A percentile compares a stretch with the other conserved stretches of the same genome.
phyloP scores from a whole-genome alignment of 768 basidiomycete genomes.

The Amylocystis lapponica region DNA sequence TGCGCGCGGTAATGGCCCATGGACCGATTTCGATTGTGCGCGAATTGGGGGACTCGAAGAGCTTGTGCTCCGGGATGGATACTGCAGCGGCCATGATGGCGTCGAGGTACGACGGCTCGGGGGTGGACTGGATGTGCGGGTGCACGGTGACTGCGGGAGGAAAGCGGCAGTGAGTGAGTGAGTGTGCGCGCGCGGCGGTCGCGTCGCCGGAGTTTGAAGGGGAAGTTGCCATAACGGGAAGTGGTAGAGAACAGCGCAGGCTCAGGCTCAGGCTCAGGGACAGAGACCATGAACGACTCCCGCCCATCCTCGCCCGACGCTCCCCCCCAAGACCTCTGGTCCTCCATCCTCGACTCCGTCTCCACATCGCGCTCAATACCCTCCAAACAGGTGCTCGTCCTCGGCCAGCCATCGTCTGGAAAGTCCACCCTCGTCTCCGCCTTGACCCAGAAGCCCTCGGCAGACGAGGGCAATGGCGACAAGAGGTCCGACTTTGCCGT shows the following conservation, averaged over 20 bases:
- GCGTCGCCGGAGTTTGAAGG: conserved; percentile 15
- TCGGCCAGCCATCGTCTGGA: conserved; percentile 75
- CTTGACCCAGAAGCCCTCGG: conserved; percentile 59
- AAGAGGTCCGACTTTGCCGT: conserved; percentile 72
- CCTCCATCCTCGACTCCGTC: conserved; percentile 84
- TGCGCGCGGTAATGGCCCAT: conserved; percentile 68
- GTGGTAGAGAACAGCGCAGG: too few species aligned
- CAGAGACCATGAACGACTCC: conserved; percentile 32
- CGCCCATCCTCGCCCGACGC: conserved; percentile 68
- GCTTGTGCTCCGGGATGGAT: conserved; percentile 54
- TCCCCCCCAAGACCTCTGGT: conserved; percentile 84
- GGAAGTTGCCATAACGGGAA: neutral
- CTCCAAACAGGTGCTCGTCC: conserved; percentile 80
- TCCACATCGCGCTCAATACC: conserved; percentile 76
- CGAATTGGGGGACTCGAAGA: conserved; percentile 64
- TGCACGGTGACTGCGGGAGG: too few species aligned
- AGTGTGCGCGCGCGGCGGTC: conserved; percentile 4
- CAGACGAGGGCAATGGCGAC: conserved; percentile 52
- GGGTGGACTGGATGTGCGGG: neutral
- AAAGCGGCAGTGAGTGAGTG: too few species aligned
- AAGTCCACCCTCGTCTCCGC: conserved; percentile 73
- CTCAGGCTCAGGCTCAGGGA: neutral
- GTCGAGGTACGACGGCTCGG: conserved; percentile 10
- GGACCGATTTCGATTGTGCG: conserved; percentile 60
- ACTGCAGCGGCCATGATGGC: conserved; percentile 36